Conservation (phyloP, 1,284 basidiomycete species). For the Puccinia hordei region DNA sequence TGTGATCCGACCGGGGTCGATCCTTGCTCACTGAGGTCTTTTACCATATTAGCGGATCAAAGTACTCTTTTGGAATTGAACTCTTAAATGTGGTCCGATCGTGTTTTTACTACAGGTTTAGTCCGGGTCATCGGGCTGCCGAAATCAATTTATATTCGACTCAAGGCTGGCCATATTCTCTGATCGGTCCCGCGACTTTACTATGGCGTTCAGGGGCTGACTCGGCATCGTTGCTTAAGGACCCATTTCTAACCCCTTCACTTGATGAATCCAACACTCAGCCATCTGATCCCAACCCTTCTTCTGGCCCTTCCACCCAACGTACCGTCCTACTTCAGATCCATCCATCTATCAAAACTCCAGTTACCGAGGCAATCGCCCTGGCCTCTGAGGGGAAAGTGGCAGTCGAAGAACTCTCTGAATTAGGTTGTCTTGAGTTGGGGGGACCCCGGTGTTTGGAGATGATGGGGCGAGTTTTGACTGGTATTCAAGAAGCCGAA, state of each 20-base stretch:
- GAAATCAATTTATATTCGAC: constrained; percentile 58
- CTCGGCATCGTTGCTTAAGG: background rate
- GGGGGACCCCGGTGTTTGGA: constrained; percentile 36
- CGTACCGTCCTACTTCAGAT: constrained; percentile 40
- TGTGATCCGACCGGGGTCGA: constrained; percentile 52
- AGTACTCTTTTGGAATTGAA: background rate
- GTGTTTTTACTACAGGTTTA: constrained; percentile 64
- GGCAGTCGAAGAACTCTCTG: background rate
- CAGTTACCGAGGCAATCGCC: constrained; percentile 31
- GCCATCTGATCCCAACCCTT: constrained; percentile 20
- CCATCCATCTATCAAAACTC: constrained; percentile 42
- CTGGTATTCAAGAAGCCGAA: constrained; percentile 13
- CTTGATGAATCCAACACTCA: constrained; percentile 53
- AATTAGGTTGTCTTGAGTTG: constrained; percentile 36
- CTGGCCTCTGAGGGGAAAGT: constrained; percentile 18
- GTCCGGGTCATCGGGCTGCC: constrained; percentile 61
- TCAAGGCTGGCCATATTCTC: constrained; percentile 67
- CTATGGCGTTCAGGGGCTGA: constrained; percentile 68
- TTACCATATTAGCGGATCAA: background rate
- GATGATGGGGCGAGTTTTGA: constrained; percentile 40
- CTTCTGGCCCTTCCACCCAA: constrained; percentile 12
- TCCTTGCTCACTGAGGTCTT: constrained; percentile 42
- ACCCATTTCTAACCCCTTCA: constrained; percentile 21
- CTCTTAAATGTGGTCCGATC: background rate
- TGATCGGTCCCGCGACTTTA: constrained; percentile 72